Evolutionary conservation across 2,329 filamentous ascomycete genomes (phyloP), one percentile per base, ranked within the genome.

Genomic region (Fusarium sambucinum): DNA sequence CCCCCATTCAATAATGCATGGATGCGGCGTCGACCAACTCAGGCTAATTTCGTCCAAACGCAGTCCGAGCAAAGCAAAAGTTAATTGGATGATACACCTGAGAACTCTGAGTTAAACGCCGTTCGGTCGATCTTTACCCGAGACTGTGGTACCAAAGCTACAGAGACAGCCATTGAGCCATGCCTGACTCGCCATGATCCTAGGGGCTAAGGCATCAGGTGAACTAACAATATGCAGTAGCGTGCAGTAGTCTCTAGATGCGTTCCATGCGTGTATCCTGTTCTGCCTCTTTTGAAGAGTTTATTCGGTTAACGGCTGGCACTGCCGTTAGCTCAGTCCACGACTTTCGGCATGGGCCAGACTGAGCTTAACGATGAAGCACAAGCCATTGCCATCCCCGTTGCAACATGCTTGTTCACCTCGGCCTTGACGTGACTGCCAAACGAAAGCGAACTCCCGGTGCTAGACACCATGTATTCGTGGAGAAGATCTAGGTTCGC

Each of bases 111-210:
- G 42, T 41, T 40, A 21, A 17, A 61, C 46, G 51, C 40, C 32
- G 33, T 40, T 60, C 35, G 55, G 65, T 37, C 51, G 52, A 54
- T 57, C 52, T 66, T 41, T 55, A 42, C 66, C 66, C 66, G 61
- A 69, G 55, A 33, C 25, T 19, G 38, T 40, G 66, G 66, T 50
- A 59, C 51, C 35, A 38, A 46, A 45, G 11, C 23, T 40, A 25
- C 16, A 30, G n/a, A n/a, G 32, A 30, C 32, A 25, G 16, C 25
- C 50, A 33, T 57, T 40, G 48, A 41, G 35, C 48, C 32, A 59
- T 13, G 21, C 9, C 46, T 44, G 19, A 13, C 32, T 52, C 25
- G 38, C 25, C 19, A 50, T 53, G n/a, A 40, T 44, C n/a, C 30
- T 35, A 46, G 40, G 19, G 37, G 29, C 10, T 25, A 12, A 51